Evolutionary conservation across 768 basidiomycete genomes (phyloP), one percentile per base, ranked within the genome.

Genomic region (Cantharellus anzutake): DNA sequence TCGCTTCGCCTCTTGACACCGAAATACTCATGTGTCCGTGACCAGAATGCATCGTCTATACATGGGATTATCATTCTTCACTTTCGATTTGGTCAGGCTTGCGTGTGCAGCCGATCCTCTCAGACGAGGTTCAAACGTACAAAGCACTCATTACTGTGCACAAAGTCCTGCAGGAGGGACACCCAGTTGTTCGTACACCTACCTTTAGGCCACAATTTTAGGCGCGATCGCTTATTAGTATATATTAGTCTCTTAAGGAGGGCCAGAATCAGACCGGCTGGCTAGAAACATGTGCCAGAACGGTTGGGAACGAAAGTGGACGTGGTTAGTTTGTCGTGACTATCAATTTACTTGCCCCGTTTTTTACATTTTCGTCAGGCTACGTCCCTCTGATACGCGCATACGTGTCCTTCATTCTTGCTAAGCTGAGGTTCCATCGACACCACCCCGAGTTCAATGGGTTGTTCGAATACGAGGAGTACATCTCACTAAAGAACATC

Each of bases 61-160:
- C 96, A 4, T 97, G 93, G 93, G 96, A 99, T 71, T 98, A 98
- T 67, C 93, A 97, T 67, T 87, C 92, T 20, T 97, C 93, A 41
- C 83, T 89, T 65, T 93, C 93, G 3, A 97, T 98, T 70, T 99
- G 96, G 96, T 91, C 89, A 65, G 91, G 90, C 38, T 77, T 99
- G 4, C 79, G 96, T 39, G 96, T 98, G 2, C 94, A 97, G 64
- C 96, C 96, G 48, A 96, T 99, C 66, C 74, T 99, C 37, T 81
- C 92, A 3, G 96, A 99, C 70, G 96, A 99, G 74, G 81, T 98
- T 0, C 92, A 96, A 72, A 94, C 96, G 0, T 99, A 98, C 78
- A 99, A 99, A 71, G 87, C 88, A 2, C 79, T 99, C 64, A 98
- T 99, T 64, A 89, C 85, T 5, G 92, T 98, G 7, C 96, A 99